Percentiles rank a stretch among this genome's conserved stretches.
Conservation (phyloP, 83 land plant genomes). For the Isoetes engelmannii region DNA sequence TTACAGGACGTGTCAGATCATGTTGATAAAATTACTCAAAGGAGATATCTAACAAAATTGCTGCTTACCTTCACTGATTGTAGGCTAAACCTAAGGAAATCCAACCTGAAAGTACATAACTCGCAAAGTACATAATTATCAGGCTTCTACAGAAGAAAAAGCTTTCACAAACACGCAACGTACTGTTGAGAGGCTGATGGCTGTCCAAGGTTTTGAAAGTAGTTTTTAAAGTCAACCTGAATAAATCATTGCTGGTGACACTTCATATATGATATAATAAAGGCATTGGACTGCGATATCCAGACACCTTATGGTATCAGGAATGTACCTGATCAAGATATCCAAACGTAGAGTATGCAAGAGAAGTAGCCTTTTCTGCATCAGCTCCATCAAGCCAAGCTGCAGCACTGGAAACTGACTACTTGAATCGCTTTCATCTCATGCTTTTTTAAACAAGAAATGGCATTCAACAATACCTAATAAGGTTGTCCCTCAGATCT, state of each 20-base stretch:
- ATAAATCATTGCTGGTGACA: not conserved
- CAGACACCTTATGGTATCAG: not conserved
- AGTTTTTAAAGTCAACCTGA: constrained; percentile 23
- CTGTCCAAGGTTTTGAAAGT: constrained; percentile 17
- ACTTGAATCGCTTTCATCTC: not conserved
- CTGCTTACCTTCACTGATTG: constrained; percentile 23
- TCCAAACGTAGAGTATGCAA: constrained; percentile 37
- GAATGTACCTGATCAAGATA: constrained; percentile 38
- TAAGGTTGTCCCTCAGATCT: constrained; percentile 29
- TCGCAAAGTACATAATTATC: not conserved
- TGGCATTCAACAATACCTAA: constrained; percentile 20
- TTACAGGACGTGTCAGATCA: not conserved
- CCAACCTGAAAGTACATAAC: constrained; percentile 21
- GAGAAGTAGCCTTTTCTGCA: constrained; percentile 34
- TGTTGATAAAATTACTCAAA: not conserved
- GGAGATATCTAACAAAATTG: not conserved
- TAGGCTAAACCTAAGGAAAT: constrained; percentile 34
- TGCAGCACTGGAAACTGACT: constrained; percentile 37
- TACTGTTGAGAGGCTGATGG: constrained; percentile 31
- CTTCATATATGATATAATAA: not conserved
- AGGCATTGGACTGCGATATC: not conserved
- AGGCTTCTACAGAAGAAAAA: not conserved
- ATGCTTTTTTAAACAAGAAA: not conserved
- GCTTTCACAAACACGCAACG: not conserved
- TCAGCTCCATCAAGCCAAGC: constrained; percentile 42